These are phyloP conservation scores for Linnemannia exigua DNA, from an alignment of 192 early-diverging fungal species.

Conservation along the genomic window DNA sequence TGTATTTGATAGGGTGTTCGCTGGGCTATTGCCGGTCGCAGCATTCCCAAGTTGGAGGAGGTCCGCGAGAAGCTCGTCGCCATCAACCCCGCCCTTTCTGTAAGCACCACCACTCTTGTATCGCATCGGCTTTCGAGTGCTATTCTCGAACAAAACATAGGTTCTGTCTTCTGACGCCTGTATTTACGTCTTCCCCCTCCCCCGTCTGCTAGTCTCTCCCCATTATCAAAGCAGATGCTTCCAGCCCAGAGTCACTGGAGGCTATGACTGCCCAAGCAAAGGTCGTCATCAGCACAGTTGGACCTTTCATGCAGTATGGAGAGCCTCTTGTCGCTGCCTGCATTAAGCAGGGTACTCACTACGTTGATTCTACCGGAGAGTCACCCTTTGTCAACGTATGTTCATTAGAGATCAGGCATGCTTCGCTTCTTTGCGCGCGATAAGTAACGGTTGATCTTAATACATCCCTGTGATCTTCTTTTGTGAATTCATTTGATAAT, in stretches of 20 bases:
- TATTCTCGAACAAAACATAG: no score
- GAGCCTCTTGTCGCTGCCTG: slow-evolving; percentile 78
- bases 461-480: no score
- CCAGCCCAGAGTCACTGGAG: slow-evolving; percentile 71
- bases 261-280: slow-evolving; percentile 70
- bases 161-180: background rate
- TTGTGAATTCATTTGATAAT: slow-evolving; percentile 61
- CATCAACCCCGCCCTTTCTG: slow-evolving; percentile 63
- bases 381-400: slow-evolving; percentile 49
- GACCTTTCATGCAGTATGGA: slow-evolving; percentile 82
- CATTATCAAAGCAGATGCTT: slow-evolving; percentile 79
- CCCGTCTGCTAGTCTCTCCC: slow-evolving; percentile 64
- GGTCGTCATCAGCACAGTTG: slow-evolving; percentile 88
- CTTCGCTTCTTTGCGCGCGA: background rate
- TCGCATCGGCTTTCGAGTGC: no score
- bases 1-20: slow-evolving; percentile 49
- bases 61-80: slow-evolving; percentile 66
- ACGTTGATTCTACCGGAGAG: slow-evolving; percentile 94
- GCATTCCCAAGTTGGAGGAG: slow-evolving; percentile 72
- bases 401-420: background rate
- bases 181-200: background rate
- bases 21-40: slow-evolving; percentile 89
- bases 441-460: no score
- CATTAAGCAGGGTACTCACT: slow-evolving; percentile 80
- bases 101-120: slow-evolving; percentile 17